Percentiles rank a stretch among this genome's conserved stretches.
Evolutionary conservation across 129 eudicot genomes (phyloP).

Genomic region (Sambucus nigra): DNA sequence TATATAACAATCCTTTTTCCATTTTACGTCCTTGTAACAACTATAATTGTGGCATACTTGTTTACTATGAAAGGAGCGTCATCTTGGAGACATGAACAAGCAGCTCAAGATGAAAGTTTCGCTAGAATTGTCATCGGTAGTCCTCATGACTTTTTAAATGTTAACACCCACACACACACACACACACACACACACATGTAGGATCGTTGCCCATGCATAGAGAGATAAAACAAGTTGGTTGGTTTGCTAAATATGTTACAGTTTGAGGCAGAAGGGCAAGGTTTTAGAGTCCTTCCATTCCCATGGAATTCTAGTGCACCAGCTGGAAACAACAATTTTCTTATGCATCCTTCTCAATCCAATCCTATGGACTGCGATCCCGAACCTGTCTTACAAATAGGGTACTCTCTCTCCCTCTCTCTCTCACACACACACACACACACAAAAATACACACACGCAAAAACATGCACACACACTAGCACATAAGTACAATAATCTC

Average conservation of each 20-base stretch:
- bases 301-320: constrained; percentile 48
- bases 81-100: constrained; percentile 90
- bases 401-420: constrained; percentile 30
- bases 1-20: too few species aligned
- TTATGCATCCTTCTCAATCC: constrained; percentile 36
- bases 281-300: constrained; percentile 35
- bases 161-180: too few species aligned
- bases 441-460: too few species aligned
- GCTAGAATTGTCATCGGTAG: constrained; percentile 63
- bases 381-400: constrained; percentile 62
- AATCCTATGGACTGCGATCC: constrained; percentile 50
- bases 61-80: constrained; percentile 78
- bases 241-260: constrained; percentile 6
- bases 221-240: too few species aligned
- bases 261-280: constrained; percentile 67
- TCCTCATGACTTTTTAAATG: neutral
- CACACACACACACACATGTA: neutral
- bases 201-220: too few species aligned
- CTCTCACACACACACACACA: neutral
- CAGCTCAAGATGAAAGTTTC: constrained; percentile 86
- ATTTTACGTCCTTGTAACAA: too few species aligned
- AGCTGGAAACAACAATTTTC: constrained; percentile 33
- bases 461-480: too few species aligned
- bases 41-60: too few species aligned
- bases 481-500: too few species aligned